Evolutionary conservation across 495 filamentous ascomycete species (phyloP), one percentile per base, ranked within the genome.

Genomic region (Neurospora pannonica): DNA sequence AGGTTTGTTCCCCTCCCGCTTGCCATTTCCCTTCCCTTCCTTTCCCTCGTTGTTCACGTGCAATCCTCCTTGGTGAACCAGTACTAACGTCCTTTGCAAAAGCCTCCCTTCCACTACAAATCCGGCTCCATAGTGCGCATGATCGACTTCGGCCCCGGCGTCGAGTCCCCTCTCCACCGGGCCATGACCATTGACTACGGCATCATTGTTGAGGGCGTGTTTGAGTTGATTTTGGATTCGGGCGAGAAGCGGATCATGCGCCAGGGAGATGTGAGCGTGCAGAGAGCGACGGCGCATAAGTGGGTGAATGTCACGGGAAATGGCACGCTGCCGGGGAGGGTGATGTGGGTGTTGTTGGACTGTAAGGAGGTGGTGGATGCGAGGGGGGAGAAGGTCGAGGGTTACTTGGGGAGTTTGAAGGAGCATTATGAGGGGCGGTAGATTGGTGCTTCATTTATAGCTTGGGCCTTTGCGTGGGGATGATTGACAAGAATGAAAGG

Each of bases 141-240:
- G 54, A 85, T 88, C 21, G 87, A 89, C 60, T 82, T 88, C 15
- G 74, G 78, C 0, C 87, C 87, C 0, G 80, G 77, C 13, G 74
- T 72, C 38, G 77, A 75, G 28, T 80, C 77, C 31, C 79, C 83
- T 13, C 83, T 92, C 83, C 91, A 93, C 73, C 85, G 90, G 1
- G 91, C 91, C 4, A 81, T 86, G 70, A 87, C 83, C 24, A 80
- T 93, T 1, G 91, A 92, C 76, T 92, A 90, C 72, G 90, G 88
- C 0, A 79, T 92, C 38, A 87, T 93, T 31, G 62, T 93, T 5
- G 90, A 92, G 75, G 91, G 91, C 0, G 77, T 85, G 76, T 76
- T 89, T 28, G 86, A 85, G 82, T 82, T 88, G 76, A 78, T 82
- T 5, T 76, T 92, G 17, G 90, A 91, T 75, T 74, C 77, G 75